Percentiles rank a stretch among this genome's conserved stretches.
These are phyloP conservation scores for Choanephora cucurbitarum DNA, from an alignment of 371 early-diverging fungal genomes.

Conservation along the genomic window DNA sequence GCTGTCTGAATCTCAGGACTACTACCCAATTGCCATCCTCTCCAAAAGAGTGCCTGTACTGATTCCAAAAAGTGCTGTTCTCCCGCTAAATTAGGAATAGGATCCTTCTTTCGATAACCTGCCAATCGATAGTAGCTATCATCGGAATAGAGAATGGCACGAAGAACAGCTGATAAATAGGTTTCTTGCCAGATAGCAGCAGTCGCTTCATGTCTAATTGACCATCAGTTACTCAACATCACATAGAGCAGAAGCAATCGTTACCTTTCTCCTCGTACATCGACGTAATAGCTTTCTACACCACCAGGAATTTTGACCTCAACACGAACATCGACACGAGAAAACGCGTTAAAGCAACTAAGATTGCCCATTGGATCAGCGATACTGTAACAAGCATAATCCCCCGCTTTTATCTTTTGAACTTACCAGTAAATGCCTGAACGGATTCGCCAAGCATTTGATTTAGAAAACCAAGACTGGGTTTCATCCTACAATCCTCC, in stretches of 20 bases:
- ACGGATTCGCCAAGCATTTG: constrained; percentile 68
- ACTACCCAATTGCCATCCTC: constrained; percentile 90
- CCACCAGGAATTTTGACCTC: constrained; percentile 97
- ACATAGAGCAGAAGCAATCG: neutral
- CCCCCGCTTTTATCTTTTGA: too few relatives aligned
- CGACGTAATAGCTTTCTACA: constrained; percentile 92
- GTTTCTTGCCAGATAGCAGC: constrained; percentile 90
- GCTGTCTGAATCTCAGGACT: constrained; percentile 91
- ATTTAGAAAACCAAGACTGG: constrained; percentile 76
- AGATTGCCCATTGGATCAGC: constrained; percentile 71
- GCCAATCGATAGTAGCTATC: constrained; percentile 68
- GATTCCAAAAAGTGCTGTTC: constrained; percentile 87
- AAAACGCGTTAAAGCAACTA: constrained; percentile 96
- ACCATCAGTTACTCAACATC: neutral
- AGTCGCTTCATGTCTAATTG: constrained; percentile 73
- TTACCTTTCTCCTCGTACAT: constrained; percentile 74
- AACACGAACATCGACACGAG: constrained; percentile 94
- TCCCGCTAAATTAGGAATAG: constrained; percentile 71
- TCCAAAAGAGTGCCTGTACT: constrained; percentile 79
- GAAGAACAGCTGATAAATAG: constrained; percentile 82
- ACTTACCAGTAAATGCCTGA: constrained; percentile 70
- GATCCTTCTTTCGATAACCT: constrained; percentile 87
- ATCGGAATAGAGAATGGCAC: constrained; percentile 89
- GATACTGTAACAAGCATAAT: constrained; percentile 65
- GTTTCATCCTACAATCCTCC: constrained; percentile 64